Base-by-base conservation (phyloP, 352 stramenopile species). In the Globisporangium cystogenes region DNA sequence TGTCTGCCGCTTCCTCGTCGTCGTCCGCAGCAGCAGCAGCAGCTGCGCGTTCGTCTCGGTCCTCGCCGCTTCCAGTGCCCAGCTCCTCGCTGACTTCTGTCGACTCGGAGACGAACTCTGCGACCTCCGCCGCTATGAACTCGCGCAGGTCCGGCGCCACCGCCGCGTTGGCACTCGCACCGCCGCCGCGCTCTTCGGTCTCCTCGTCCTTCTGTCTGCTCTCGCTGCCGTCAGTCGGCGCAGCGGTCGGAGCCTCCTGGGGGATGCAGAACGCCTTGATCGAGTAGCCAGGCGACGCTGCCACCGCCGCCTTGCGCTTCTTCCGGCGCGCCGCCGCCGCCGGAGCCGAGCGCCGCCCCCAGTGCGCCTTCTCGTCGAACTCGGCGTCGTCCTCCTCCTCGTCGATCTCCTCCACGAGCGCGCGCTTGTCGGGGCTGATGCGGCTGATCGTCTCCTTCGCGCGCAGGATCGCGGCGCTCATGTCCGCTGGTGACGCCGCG, bases 291-390 rank as follows among this genome's bases (percentile, higher is more conserved):
- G 80, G 76, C 60, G 88, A 73, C 7, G 36, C 78, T 58, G 2
- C 53, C 37, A 14, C 21, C 33, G 33, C 52, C 14, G 51, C 27
- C 51, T 33, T 62, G 58, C 44, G 65, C 36, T 60, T 63, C 51
- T 50, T 54, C 1, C 36, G 15, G 29, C 23, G 59, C 18, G 50
- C 54, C 10, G 68, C 62, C 15, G 65, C 62, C n/a, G 62, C 59
- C 18, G 20, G n/a, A 1, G n/a, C n/a, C 39, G 39, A 44, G n/a
- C 71, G 64, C 14, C 76, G 59, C 3, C 67, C 61, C 80, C 76
- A 90, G 23, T 88, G 76, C 39, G 76, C 74, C 16, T 68, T 58
- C 41, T 89, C 76, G 24, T 89, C 80, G 44, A 90, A 88, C 59
- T 90, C 80, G 27, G 48, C 62, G 59, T 90, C 80, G 55, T 90